These are phyloP conservation scores for Quercus tomentella DNA, from an alignment of 331 rosid species.

Conservation along the genomic window DNA sequence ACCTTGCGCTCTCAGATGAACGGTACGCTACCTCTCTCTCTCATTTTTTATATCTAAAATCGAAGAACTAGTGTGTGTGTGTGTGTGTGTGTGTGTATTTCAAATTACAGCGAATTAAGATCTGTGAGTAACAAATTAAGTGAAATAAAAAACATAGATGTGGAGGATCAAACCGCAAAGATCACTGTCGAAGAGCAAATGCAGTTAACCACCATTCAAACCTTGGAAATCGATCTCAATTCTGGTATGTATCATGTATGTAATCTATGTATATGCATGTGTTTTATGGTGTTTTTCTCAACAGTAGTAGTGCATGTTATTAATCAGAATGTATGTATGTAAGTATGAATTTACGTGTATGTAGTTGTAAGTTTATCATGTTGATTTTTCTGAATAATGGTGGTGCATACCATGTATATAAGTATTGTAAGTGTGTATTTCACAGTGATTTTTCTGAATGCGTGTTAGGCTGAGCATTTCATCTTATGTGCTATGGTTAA, in stretches of 20 bases:
- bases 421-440: no score
- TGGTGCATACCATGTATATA: not conserved
- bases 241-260: constrained; percentile 37
- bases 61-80: no score
- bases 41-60: not conserved
- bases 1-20: constrained; percentile 84
- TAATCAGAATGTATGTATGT: no score
- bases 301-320: not conserved
- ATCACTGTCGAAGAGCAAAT: constrained; percentile 70
- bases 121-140: not conserved
- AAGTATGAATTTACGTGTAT: not conserved
- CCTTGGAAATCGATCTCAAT: constrained; percentile 54
- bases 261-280: not conserved
- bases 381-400: not conserved
- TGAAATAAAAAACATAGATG: constrained; percentile 36
- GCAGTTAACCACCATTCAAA: constrained; percentile 56
- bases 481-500: not conserved
- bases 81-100: no score
- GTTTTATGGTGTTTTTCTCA: not conserved
- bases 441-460: no score
- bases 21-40: constrained; percentile 36
- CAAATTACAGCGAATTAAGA: not conserved
- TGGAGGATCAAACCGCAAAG: constrained; percentile 86
- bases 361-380: not conserved
- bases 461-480: not conserved